These are phyloP conservation scores for Aspergillus aculeatus DNA, from an alignment of 2,329 filamentous ascomycete genomes.

Conservation along the genomic window DNA sequence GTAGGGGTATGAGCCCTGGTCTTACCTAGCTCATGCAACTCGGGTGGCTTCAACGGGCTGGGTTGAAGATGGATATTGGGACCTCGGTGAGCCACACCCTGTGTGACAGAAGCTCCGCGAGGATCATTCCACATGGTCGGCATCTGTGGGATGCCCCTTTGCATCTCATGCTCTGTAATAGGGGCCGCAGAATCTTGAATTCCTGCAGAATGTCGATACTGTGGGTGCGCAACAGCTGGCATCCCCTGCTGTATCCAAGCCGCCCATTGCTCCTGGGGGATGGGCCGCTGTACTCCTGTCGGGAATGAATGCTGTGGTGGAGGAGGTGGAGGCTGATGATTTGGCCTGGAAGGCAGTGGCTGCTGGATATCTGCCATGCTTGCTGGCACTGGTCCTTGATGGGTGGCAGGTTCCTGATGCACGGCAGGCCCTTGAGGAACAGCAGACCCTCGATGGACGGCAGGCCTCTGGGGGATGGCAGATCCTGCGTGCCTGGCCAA, in stretches of 20 bases:
- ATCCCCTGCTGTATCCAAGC: not conserved
- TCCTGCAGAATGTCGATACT: not conserved
- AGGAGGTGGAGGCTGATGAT: conserved; percentile 10
- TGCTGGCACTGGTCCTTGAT: conserved; percentile 8
- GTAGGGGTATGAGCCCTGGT: not conserved
- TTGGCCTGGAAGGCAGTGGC: conserved; percentile 10
- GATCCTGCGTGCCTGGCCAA: not conserved
- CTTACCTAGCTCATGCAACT: not conserved
- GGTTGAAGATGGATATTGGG: not conserved
- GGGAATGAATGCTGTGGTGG: conserved; percentile 2
- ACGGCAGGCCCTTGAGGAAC: conserved; percentile 2
- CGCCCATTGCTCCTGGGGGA: conserved; percentile 1
- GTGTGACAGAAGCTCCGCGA: not conserved
- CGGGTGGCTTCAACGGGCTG: not conserved
- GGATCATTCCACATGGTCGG: not conserved
- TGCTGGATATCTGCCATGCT: conserved; percentile 13
- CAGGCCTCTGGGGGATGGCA: conserved; percentile 3
- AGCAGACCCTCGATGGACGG: not conserved
- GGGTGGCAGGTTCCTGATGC: not conserved
- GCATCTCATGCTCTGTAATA: not conserved
- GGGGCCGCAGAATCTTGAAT: not conserved
- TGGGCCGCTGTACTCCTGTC: conserved; percentile 7
- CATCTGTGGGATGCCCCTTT: not conserved
- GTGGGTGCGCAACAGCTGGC: not conserved
- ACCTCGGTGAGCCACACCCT: not conserved